These are phyloP conservation scores for Phytophthora multivora DNA, from an alignment of 352 stramenopile genomes.

Conservation along the genomic window DNA sequence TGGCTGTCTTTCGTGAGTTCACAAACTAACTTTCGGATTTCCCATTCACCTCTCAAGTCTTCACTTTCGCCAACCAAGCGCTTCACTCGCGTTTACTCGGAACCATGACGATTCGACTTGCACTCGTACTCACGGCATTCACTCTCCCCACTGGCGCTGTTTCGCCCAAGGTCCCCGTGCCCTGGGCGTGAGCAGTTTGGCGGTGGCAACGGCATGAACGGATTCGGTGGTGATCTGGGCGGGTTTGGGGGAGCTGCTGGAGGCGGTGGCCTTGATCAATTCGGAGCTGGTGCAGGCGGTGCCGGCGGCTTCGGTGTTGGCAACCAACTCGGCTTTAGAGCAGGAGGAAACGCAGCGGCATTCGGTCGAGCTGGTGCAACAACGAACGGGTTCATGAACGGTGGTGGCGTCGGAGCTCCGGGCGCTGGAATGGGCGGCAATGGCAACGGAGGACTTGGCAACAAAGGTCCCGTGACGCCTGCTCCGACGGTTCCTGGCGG, in stretches of 20 bases:
- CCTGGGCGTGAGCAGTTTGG: slow-evolving; percentile 26
- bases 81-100: not conserved
- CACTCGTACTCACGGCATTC: slow-evolving; percentile 20
- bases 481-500: slow-evolving; percentile 24
- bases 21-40: slow-evolving; percentile 32
- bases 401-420: not conserved
- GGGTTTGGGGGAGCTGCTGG: too few relatives aligned
- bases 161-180: slow-evolving; percentile 25
- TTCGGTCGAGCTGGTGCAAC: slow-evolving; percentile 1
- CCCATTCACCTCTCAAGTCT: slow-evolving; percentile 7
- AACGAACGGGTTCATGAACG: slow-evolving; percentile 5
- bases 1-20: too few relatives aligned
- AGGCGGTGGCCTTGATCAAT: slow-evolving; percentile 10
- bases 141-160: slow-evolving; percentile 13
- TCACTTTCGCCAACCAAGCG: not conserved
- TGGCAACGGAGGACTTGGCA: slow-evolving; percentile 3
- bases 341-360: slow-evolving; percentile 6
- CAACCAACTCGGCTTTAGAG: slow-evolving; percentile 1
- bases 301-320: slow-evolving; percentile 4
- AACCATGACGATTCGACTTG: slow-evolving; percentile 25
- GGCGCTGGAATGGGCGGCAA: not conserved
- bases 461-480: slow-evolving; percentile 12
- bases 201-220: slow-evolving; percentile 1
- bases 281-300: not conserved
- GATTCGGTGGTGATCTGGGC: too few relatives aligned